These are phyloP conservation scores for Escallonia herrerae DNA, from an alignment of 129 eudicot species.

Conservation along the genomic window DNA sequence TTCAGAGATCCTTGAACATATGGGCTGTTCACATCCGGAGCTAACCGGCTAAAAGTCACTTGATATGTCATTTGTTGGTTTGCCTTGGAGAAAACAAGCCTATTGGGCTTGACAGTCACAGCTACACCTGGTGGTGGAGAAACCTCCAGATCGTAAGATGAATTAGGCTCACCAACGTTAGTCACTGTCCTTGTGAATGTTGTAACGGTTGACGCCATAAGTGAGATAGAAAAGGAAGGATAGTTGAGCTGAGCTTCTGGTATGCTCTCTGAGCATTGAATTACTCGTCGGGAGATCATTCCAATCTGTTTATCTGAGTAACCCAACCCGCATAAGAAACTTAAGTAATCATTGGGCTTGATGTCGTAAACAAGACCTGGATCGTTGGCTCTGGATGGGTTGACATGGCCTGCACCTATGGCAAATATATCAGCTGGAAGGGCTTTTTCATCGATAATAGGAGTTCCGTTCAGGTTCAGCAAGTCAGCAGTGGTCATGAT, in stretches of 20 bases:
- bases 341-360: neutral
- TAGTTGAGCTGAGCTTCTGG: constrained; percentile 26
- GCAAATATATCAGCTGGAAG: neutral
- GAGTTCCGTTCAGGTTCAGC: too few relatives aligned
- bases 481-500: constrained; percentile 3
- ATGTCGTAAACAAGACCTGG: neutral
- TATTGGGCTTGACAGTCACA: constrained; percentile 4
- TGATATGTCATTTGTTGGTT: constrained; percentile 6
- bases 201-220: neutral
- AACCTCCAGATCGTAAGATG: constrained; percentile 1
- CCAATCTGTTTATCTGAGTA: constrained; percentile 20
- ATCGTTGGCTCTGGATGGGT: neutral
- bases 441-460: neutral
- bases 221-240: constrained; percentile 10
- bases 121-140: constrained; percentile 10
- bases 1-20: constrained; percentile 9
- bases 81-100: neutral
- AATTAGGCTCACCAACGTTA: constrained; percentile 8
- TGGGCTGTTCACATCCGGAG: neutral
- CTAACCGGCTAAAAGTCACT: constrained; percentile 1
- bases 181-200: constrained; percentile 10
- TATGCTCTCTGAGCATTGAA: constrained; percentile 13
- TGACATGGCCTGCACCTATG: neutral
- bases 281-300: neutral
- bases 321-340: constrained; percentile 17